phyloP scores from a whole-genome alignment of 1,284 basidiomycete genomes.

The Papiliotrema nemorosa region DNA sequence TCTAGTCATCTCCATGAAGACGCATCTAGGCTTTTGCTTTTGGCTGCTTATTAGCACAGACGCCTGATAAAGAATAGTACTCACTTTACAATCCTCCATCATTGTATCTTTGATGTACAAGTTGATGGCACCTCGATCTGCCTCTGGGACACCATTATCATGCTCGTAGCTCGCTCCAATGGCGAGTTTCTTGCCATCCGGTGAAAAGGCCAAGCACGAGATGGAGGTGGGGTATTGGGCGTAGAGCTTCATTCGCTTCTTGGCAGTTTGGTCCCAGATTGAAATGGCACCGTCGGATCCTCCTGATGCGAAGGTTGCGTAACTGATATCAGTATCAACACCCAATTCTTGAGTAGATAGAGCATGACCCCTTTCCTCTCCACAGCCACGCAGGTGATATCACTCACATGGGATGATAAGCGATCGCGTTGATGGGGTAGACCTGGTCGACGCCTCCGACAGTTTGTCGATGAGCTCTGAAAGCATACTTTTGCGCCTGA shows the following conservation, averaged over 20 bases:
- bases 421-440: conserved; percentile 94
- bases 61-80: conserved; percentile 7
- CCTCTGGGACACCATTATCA: conserved; percentile 60
- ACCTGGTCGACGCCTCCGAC: conserved; percentile 92
- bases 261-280: conserved; percentile 95
- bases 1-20: neutral
- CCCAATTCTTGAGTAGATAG: neutral
- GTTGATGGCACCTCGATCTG: conserved; percentile 38
- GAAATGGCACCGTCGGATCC: conserved; percentile 89
- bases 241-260: conserved; percentile 89
- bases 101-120: conserved; percentile 47
- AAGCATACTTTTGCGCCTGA: conserved; percentile 93
- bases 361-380: too few species aligned
- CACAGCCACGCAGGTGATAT: too few species aligned
- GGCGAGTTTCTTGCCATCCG: conserved; percentile 74
- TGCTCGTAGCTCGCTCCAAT: conserved; percentile 85
- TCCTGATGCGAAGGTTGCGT: conserved; percentile 91
- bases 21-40: conserved; percentile 28
- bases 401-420: conserved; percentile 81
- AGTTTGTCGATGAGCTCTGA: conserved; percentile 92
- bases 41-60: conserved; percentile 16
- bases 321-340: conserved; percentile 52
- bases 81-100: conserved; percentile 50
- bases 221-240: conserved; percentile 72
- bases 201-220: conserved; percentile 72